These are phyloP conservation scores for Penicillium sp. DNA, from an alignment of 2,329 filamentous ascomycete species.

Conservation along the genomic window DNA sequence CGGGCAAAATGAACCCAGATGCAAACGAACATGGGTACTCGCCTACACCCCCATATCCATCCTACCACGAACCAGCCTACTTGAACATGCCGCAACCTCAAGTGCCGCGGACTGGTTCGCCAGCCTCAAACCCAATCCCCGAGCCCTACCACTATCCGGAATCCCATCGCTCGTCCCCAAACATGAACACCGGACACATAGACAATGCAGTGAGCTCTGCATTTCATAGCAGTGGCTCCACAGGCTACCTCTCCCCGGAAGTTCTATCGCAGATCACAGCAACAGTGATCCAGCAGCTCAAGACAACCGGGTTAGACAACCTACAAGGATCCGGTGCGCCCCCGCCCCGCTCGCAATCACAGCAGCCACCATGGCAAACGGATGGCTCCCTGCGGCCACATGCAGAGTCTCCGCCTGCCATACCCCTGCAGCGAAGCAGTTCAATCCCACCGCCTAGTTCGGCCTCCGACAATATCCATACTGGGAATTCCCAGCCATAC, in stretches of 20 bases:
- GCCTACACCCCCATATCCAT: slow-evolving; percentile 33
- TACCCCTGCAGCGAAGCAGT: slow-evolving; percentile 16
- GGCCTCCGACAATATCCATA: slow-evolving; percentile 7
- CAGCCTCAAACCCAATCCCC: slow-evolving; percentile 17
- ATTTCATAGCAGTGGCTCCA: slow-evolving; percentile 51
- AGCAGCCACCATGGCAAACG: slow-evolving; percentile 23
- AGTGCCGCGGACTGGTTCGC: slow-evolving; percentile 22
- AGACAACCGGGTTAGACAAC: slow-evolving; percentile 43
- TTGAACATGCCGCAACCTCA: slow-evolving; percentile 39
- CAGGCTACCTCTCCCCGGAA: slow-evolving; percentile 56
- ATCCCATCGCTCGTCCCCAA: slow-evolving; percentile 16
- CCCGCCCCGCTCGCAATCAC: slow-evolving; percentile 21
- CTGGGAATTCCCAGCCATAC: slow-evolving; percentile 21
- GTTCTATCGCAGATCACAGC: slow-evolving; percentile 61
- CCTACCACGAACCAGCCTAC: slow-evolving; percentile 30
- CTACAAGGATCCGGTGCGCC: slow-evolving; percentile 28
- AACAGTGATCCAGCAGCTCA: slow-evolving; percentile 58
- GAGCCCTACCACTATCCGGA: slow-evolving; percentile 10
- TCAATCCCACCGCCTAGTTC: slow-evolving; percentile 20
- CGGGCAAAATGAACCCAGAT: slow-evolving; percentile 25
- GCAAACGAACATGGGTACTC: slow-evolving; percentile 28
- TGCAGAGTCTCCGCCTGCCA: slow-evolving; percentile 17
- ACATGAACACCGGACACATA: slow-evolving; percentile 41
- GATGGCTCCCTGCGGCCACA: slow-evolving; percentile 17
- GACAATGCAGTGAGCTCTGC: slow-evolving; percentile 58